Conservation (phyloP, 139 green algal species). For the Gonium pectorale region DNA sequence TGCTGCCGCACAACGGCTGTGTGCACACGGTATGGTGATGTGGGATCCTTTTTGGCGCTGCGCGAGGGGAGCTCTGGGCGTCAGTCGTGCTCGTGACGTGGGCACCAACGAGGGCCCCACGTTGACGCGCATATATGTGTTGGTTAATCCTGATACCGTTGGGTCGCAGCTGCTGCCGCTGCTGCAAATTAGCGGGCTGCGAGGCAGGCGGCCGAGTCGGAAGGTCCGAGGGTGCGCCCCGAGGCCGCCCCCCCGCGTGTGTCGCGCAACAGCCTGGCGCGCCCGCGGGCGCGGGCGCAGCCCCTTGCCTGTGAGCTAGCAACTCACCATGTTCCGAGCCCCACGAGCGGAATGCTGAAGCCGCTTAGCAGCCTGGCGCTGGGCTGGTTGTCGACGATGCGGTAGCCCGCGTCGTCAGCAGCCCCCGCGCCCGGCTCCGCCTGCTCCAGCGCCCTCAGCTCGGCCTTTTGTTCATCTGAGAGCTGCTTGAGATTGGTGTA, state of each 20-base stretch:
- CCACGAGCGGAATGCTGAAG: conserved; percentile 68
- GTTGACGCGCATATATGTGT: too few species aligned
- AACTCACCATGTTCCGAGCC: conserved; percentile 73
- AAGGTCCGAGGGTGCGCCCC: background rate
- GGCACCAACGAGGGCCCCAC: too few species aligned
- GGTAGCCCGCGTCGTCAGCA: background rate
- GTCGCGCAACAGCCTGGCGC: background rate
- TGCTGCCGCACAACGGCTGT: too few species aligned
- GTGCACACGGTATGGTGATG: too few species aligned
- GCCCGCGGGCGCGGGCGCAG: too few species aligned
- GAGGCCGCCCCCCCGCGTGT: background rate
- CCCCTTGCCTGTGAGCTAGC: background rate
- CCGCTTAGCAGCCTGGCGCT: conserved; percentile 56
- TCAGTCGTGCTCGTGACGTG: too few species aligned
- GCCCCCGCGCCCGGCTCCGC: background rate
- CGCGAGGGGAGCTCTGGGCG: too few species aligned
- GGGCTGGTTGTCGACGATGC: conserved; percentile 30
- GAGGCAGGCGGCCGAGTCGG: background rate
- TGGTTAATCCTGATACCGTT: too few species aligned
- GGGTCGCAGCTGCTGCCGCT: too few species aligned
- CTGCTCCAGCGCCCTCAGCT: conserved; percentile 28
- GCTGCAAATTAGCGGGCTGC: background rate
- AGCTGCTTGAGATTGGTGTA: conserved; percentile 40
- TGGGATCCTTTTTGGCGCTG: too few species aligned
- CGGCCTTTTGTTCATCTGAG: conserved; percentile 19